A percentile compares a stretch with the other conserved stretches of the same genome.
These are phyloP conservation scores for Russula earlei DNA, from an alignment of 768 basidiomycete species.

Conservation along the genomic window DNA sequence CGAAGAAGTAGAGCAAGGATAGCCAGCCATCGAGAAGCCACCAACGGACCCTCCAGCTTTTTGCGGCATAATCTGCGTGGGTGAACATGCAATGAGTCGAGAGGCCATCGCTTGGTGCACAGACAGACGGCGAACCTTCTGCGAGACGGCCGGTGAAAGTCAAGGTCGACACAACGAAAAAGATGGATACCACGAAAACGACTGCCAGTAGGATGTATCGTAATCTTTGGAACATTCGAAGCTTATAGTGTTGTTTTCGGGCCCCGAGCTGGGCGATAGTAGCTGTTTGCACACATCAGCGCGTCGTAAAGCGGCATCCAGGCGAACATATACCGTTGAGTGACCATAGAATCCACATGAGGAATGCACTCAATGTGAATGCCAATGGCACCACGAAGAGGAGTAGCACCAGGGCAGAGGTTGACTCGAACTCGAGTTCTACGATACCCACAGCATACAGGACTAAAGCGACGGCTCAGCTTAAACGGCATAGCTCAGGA, in stretches of 20 bases:
- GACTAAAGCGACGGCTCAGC: constrained; percentile 35
- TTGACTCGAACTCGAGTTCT: constrained; percentile 83
- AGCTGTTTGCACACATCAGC: constrained; percentile 34
- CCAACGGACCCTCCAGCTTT: constrained; percentile 87
- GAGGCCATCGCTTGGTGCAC: too few species aligned
- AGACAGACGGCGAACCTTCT: constrained; percentile 52
- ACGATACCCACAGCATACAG: constrained; percentile 94
- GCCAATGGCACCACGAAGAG: constrained; percentile 91
- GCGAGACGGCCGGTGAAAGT: constrained; percentile 85
- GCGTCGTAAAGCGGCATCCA: not conserved
- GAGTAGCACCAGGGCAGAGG: constrained; percentile 74
- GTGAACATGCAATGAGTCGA: not conserved
- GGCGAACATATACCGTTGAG: constrained; percentile 51
- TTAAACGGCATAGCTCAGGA: not conserved
- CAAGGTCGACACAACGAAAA: constrained; percentile 89
- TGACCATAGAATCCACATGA: constrained; percentile 92
- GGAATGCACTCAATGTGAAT: constrained; percentile 90
- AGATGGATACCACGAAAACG: constrained; percentile 71
- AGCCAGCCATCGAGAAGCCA: constrained; percentile 96
- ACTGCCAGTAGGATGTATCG: constrained; percentile 78
- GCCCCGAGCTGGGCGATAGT: constrained; percentile 81
- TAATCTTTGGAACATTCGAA: constrained; percentile 80
- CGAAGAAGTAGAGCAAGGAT: constrained; percentile 73
- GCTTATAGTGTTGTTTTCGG: constrained; percentile 80
- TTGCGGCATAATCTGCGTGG: constrained; percentile 74